phyloP scores from a whole-genome alignment of 2,329 filamentous ascomycete genomes.

The Penicillium sclerotiorum region DNA sequence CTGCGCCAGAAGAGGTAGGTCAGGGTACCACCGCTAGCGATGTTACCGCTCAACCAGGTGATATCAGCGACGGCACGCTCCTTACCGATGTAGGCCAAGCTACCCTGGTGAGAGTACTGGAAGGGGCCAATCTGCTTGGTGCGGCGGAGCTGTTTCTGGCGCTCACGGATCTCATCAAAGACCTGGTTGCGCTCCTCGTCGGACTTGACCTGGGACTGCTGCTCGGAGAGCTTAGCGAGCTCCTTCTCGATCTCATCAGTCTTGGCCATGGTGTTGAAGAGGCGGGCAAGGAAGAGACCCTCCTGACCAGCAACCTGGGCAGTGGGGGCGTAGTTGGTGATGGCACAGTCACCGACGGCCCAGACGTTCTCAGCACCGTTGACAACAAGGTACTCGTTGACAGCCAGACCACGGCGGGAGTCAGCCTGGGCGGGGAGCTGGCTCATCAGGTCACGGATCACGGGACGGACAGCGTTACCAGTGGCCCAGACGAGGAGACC shows the following conservation, averaged over 20 bases:
- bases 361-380: conserved; percentile 97
- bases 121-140: conserved; percentile 97
- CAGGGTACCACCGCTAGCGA: conserved; percentile 87
- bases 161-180: conserved; percentile 76
- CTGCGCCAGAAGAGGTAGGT: conserved; percentile 99
- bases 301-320: conserved; percentile 97
- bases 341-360: conserved; percentile 96
- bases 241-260: conserved; percentile 79
- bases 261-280: conserved; percentile 99
- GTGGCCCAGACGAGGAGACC: conserved; percentile 98
- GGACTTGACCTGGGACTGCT: conserved; percentile 68
- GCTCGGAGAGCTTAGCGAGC: conserved; percentile 68
- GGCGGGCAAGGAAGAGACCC: conserved; percentile 87
- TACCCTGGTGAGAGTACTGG: conserved; percentile 97
- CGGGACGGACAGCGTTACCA: conserved; percentile 86
- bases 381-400: conserved; percentile 98
- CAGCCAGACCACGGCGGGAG: conserved; percentile 88
- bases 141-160: conserved; percentile 83
- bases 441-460: conserved; percentile 87
- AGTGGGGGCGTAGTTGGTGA: conserved; percentile 96
- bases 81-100: conserved; percentile 94
- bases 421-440: conserved; percentile 94
- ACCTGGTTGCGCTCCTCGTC: conserved; percentile 60
- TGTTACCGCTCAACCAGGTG: conserved; percentile 94
- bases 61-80: conserved; percentile 98